These are phyloP conservation scores for Linnemannia hyalina DNA, from an alignment of 192 early-diverging fungal genomes.

Conservation along the genomic window DNA sequence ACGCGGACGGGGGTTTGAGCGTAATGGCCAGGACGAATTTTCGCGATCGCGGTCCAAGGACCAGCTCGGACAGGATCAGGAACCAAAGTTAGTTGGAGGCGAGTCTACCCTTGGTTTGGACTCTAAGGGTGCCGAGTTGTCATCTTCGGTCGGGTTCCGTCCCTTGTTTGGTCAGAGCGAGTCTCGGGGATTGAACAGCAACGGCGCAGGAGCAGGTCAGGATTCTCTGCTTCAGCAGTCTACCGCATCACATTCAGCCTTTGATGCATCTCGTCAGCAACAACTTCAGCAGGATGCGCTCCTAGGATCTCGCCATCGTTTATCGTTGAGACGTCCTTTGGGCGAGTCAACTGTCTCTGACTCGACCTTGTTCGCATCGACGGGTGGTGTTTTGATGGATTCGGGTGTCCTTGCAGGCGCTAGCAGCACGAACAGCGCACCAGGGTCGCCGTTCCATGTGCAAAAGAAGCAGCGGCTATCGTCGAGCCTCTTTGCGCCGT, in stretches of 20 bases:
- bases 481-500: constrained; percentile 4
- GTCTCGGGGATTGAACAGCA: constrained; percentile 17
- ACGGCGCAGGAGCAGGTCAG: background rate
- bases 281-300: constrained; percentile 9
- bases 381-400: constrained; percentile 20
- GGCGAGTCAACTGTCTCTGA: constrained; percentile 22
- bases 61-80: background rate
- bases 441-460: constrained; percentile 2
- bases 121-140: background rate
- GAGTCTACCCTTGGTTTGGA: constrained; percentile 13
- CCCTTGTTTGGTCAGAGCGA: constrained; percentile 37
- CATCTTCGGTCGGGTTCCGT: constrained; percentile 31
- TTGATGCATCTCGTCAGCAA: background rate
- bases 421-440: background rate
- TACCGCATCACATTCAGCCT: background rate
- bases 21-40: constrained; percentile 11
- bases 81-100: background rate
- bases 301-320: constrained; percentile 8
- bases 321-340: constrained; percentile 9
- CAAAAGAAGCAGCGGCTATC: constrained; percentile 41
- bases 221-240: constrained; percentile 7
- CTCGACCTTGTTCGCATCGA: constrained; percentile 16
- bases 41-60: constrained; percentile 12
- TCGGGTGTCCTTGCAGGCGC: background rate
- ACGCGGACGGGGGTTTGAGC: constrained; percentile 21